A percentile compares a stretch with the other conserved stretches of the same genome.
Evolutionary conservation across 2,329 filamentous ascomycete species (phyloP).

Genomic region (Aureobasidium subglaciale): DNA sequence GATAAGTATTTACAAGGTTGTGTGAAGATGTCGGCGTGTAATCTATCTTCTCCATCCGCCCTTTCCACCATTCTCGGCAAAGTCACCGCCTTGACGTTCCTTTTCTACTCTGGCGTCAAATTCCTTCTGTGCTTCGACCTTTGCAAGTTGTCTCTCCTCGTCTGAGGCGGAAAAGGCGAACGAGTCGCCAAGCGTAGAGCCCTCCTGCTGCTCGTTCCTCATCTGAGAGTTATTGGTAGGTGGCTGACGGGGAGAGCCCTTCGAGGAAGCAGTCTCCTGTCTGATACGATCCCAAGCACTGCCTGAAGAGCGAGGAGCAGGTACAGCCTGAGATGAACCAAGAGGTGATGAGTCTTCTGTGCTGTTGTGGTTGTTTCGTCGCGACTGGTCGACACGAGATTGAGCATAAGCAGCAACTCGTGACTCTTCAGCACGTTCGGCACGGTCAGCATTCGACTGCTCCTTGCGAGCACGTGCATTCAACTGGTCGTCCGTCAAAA

Average conservation of each 20-base stretch:
- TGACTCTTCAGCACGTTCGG: neutral
- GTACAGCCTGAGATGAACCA: neutral
- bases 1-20: too few relatives aligned
- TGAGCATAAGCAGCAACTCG: neutral
- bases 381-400: neutral
- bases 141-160: constrained; percentile 38
- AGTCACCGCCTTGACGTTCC: constrained; percentile 42
- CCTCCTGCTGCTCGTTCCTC: constrained; percentile 24
- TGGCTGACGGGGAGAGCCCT: neutral
- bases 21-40: too few relatives aligned
- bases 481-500: constrained; percentile 27
- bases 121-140: constrained; percentile 41
- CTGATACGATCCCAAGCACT: constrained; percentile 41
- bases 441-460: constrained; percentile 14
- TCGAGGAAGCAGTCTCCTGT: constrained; percentile 17
- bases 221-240: constrained; percentile 4
- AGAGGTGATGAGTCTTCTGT: neutral
- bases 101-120: constrained; percentile 44
- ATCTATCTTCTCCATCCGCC: constrained; percentile 13
- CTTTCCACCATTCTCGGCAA: constrained; percentile 22
- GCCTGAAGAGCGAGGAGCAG: constrained; percentile 18
- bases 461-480: constrained; percentile 18
- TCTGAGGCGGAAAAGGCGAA: constrained; percentile 39
- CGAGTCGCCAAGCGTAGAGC: constrained; percentile 33
- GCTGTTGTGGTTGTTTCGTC: constrained; percentile 17